These are phyloP conservation scores for Calophaca sinica DNA, from an alignment of 306 rosid species.

Conservation along the genomic window DNA sequence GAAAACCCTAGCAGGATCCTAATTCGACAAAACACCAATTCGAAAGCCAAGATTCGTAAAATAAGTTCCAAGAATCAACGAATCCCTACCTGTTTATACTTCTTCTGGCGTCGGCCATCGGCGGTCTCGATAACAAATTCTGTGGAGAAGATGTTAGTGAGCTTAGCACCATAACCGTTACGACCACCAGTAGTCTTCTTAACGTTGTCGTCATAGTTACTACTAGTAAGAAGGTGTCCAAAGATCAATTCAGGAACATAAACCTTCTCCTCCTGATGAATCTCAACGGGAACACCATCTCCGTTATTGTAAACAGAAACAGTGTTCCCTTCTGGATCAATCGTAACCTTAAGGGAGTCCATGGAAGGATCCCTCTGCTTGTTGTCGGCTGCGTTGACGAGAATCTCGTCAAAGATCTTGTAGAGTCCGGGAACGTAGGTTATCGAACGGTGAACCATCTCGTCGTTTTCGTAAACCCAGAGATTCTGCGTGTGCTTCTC, in stretches of 20 bases:
- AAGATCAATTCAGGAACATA: constrained; percentile 94
- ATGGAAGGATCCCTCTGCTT: constrained; percentile 88
- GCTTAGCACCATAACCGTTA: constrained; percentile 95
- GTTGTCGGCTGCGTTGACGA: constrained; percentile 95
- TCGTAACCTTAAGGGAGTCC: constrained; percentile 71
- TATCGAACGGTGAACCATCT: constrained; percentile 73
- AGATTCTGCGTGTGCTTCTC: constrained; percentile 87
- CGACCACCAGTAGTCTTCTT: constrained; percentile 98
- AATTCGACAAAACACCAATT: not conserved
- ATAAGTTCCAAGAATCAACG: not conserved
- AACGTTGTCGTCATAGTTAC: constrained; percentile 79
- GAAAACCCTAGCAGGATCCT: not conserved
- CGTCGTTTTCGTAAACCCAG: constrained; percentile 78
- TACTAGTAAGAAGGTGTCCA: constrained; percentile 86
- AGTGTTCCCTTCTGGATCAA: constrained; percentile 64
- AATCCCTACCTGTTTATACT: constrained; percentile 81
- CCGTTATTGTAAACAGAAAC: constrained; percentile 79
- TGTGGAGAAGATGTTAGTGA: constrained; percentile 86
- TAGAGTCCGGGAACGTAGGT: constrained; percentile 88
- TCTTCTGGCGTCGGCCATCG: constrained; percentile 81
- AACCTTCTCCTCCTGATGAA: constrained; percentile 93
- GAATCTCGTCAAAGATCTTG: constrained; percentile 95
- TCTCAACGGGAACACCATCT: constrained; percentile 89
- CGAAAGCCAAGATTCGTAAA: not conserved
- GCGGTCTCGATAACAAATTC: constrained; percentile 93